Evolutionary conservation across 2,329 filamentous ascomycete species (phyloP), one percentile per base, ranked within the genome.

Genomic region (Paraconiothyrium sp.): DNA sequence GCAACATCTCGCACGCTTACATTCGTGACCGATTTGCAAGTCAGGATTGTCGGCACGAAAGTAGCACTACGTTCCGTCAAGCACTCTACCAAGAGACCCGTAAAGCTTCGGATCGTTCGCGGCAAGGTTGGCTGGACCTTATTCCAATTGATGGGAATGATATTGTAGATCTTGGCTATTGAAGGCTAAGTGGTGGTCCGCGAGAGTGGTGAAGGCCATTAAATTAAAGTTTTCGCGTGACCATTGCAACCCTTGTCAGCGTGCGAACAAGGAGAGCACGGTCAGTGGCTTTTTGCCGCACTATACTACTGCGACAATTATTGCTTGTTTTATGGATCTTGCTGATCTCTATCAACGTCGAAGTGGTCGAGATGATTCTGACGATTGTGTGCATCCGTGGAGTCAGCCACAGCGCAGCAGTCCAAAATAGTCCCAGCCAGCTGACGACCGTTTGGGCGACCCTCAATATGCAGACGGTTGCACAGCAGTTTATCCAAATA

Each of bases 201-300:
- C 37, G 49, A 51, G 57, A 58, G 37, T 64, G 57, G 22, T 58
- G 55, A 58, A 60, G 43, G 47, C 22, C 39, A 46, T 70, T 66
- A 68, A 70, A 70, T 68, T 69, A 70, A 52, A 66, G 66, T 69
- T 65, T 62, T 66, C 64, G 60, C 64, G 60, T 70, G 65, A 67
- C 62, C 57, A 39, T 41, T 24, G 54, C 58, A 32, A 58, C 41
- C 52, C 58, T 14, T 48, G 58, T 60, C 58, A 24, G 2, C n/a
- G 39, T 56, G 57, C 30, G 44, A 54, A 61, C 11, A 49, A 62
- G 61, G 44, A 62, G 66, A 48, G 59, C 39, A 56, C 37, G 34
- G 22, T 39, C 52, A n/a, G 58, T 41, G 8, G 47, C 30, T 22
- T 56, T 56, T 37, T 47, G 34, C 54, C 54, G 54, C 30, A 16